Conservation (phyloP, 1,139 yeast genomes). For the Suhomyces anneliseae region DNA sequence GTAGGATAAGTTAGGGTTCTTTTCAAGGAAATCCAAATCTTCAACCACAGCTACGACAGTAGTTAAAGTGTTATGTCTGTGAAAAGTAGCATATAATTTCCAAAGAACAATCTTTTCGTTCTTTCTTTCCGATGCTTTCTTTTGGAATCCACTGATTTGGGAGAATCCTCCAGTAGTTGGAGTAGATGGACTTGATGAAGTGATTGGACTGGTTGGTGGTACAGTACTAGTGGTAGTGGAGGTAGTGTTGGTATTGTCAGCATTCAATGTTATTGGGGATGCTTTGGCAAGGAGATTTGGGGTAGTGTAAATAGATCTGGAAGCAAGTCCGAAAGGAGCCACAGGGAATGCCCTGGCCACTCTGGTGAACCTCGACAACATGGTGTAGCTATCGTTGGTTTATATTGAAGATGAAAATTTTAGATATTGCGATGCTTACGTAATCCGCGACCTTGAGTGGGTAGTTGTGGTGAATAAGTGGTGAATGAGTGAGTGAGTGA, state of each 20-base stretch:
- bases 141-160: slow-evolving; percentile 8
- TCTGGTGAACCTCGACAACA: slow-evolving; percentile 14
- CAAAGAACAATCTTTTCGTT: slow-evolving; percentile 51
- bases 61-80: slow-evolving; percentile 78
- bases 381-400: not conserved
- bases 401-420: slow-evolving; percentile 4
- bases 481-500: too few relatives aligned
- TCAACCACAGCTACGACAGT: slow-evolving; percentile 74
- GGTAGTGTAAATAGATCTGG: slow-evolving; percentile 6
- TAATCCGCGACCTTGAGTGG: not conserved
- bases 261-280: slow-evolving; percentile 10
- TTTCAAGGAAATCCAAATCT: slow-evolving; percentile 58
- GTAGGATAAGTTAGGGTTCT: slow-evolving; percentile 56
- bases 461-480: not conserved
- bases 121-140: slow-evolving; percentile 12
- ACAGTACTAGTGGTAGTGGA: not conserved
- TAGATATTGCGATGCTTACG: slow-evolving; percentile 1
- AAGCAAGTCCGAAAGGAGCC: not conserved
- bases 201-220: slow-evolving; percentile 2
- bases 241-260: slow-evolving; percentile 2
- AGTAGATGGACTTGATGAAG: slow-evolving; percentile 1
- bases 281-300: slow-evolving; percentile 8
- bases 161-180: slow-evolving; percentile 7
- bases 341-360: slow-evolving; percentile 10
- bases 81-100: slow-evolving; percentile 74